These are phyloP conservation scores for Verticillium longisporum DNA, from an alignment of 2,329 filamentous ascomycete species.

Conservation along the genomic window DNA sequence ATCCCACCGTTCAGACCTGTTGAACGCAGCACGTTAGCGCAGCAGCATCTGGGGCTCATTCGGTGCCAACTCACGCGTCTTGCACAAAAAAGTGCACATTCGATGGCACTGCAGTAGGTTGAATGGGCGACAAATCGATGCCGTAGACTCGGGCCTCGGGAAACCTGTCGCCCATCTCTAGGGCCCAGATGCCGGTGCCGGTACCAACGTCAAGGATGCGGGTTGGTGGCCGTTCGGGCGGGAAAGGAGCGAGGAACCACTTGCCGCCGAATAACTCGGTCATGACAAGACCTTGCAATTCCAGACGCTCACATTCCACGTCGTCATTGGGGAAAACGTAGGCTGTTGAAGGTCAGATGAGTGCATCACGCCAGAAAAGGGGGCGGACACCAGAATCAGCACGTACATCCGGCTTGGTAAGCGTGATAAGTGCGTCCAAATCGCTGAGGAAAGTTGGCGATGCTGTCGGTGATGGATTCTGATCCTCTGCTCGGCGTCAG, in stretches of 20 bases:
- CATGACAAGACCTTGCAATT: conserved; percentile 29
- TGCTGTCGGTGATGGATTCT: conserved; percentile 31
- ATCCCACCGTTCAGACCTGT: conserved; percentile 40
- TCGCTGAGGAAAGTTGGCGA: conserved; percentile 32
- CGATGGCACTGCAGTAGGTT: conserved; percentile 57
- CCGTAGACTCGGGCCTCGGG: conserved; percentile 52
- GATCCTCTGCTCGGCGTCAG: conserved; percentile 17
- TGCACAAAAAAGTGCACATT: conserved; percentile 73
- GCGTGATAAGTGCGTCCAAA: conserved; percentile 41
- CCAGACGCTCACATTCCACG: conserved; percentile 32
- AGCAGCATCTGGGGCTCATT: background rate
- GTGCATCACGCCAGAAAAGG: background rate
- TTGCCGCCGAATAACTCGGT: conserved; percentile 29
- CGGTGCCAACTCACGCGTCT: conserved; percentile 34
- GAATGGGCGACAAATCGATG: conserved; percentile 62
- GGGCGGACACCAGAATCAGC: background rate
- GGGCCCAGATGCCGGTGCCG: conserved; percentile 52
- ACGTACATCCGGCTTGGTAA: conserved; percentile 39
- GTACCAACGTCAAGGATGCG: conserved; percentile 36
- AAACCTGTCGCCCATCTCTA: conserved; percentile 59
- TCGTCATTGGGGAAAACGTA: conserved; percentile 40
- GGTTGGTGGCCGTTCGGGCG: conserved; percentile 23
- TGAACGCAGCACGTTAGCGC: background rate
- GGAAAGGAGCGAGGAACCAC: conserved; percentile 36
- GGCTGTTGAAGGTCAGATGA: conserved; percentile 20